These are phyloP conservation scores for Clonostachys rhizophaga DNA, from an alignment of 2,329 filamentous ascomycete species.

Conservation along the genomic window DNA sequence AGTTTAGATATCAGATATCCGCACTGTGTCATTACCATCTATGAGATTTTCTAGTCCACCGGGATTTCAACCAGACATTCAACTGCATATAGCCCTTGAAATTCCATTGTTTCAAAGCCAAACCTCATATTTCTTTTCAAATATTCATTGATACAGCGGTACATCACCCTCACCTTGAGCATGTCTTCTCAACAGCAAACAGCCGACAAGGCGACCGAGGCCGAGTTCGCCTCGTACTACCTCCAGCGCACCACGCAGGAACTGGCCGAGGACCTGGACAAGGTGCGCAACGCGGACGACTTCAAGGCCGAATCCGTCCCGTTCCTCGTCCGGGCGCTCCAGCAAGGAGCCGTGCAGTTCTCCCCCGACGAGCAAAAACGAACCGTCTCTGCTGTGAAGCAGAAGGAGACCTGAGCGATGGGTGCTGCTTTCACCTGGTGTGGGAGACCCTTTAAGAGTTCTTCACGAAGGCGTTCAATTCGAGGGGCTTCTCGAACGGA, in stretches of 20 bases:
- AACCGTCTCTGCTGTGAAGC: slow-evolving; percentile 5
- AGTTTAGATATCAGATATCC: no score
- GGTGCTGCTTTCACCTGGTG: not conserved
- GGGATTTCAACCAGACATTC: no score
- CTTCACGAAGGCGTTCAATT: not conserved
- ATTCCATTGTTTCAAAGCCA: no score
- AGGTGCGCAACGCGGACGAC: slow-evolving; percentile 63
- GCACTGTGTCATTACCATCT: no score
- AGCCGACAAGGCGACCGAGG: slow-evolving; percentile 6
- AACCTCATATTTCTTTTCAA: no score
- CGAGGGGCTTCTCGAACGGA: no score
- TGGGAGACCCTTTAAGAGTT: not conserved
- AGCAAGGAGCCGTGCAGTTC: slow-evolving; percentile 63
- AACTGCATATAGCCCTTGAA: no score
- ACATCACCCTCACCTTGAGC: no score
- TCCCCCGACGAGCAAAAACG: slow-evolving; percentile 30
- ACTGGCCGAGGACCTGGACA: slow-evolving; percentile 70
- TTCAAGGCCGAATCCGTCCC: slow-evolving; percentile 62
- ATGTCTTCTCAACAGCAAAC: slow-evolving; percentile 4
- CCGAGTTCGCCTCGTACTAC: slow-evolving; percentile 60
- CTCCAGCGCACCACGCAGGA: slow-evolving; percentile 65
- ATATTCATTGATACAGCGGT: no score
- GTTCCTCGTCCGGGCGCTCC: slow-evolving; percentile 62
- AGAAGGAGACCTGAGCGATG: not conserved
- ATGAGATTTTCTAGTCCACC: no score